Base-by-base conservation (phyloP, 306 rosid genomes). In the Begonia masoniana region DNA sequence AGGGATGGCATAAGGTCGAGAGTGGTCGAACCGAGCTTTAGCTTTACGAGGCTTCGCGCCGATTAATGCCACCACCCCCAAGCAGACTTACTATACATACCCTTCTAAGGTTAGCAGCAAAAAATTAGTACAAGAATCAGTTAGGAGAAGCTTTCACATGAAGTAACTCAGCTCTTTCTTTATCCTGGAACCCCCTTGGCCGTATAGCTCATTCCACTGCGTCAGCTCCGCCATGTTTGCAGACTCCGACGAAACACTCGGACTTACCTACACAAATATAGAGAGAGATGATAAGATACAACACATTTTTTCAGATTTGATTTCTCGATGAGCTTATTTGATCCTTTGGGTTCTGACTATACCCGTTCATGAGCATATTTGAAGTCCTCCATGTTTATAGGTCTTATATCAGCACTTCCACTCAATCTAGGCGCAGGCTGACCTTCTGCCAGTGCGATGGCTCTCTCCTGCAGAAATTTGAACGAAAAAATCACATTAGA, bases 161-260 rank as follows among this genome's bases (percentile, higher is more conserved):
- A 92, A 92, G 78, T 92, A 92, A 79, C 99, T 92, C 16, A 92
- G 95, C 47, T 94, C 78, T 77, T 62, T 83, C 77, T 82, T 92
- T 63, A 86, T 82, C 76, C 96, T 77, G 13, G 99, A 92, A 64
- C 99, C 99, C 63, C 99, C 99, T 78, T 92, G 95, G 14, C 99
- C 99, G 2, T 92, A 92, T 21, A 81, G 83, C 61, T 92, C 99
- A 58, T 92, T 92, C 99, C 99, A 92, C 43, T 92, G 99, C 58
- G 67, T 16, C 56, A 92, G 95, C 76, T 87, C 96, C 0, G 86
- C 78, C 96, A 92, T 92, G 76, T 92, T 92, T 51, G 73, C 78
- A 0, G 99, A 92, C 75, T 92, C 99, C 0, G 96, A 92, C 9
- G 96, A 86, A 51, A 92, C 99, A 57, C 96, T 92, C 10, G 96